Percentiles rank a stretch among this genome's conserved stretches.
These are phyloP conservation scores for Samsoniella hepiali DNA, from an alignment of 2,329 filamentous ascomycete genomes.

Conservation along the genomic window DNA sequence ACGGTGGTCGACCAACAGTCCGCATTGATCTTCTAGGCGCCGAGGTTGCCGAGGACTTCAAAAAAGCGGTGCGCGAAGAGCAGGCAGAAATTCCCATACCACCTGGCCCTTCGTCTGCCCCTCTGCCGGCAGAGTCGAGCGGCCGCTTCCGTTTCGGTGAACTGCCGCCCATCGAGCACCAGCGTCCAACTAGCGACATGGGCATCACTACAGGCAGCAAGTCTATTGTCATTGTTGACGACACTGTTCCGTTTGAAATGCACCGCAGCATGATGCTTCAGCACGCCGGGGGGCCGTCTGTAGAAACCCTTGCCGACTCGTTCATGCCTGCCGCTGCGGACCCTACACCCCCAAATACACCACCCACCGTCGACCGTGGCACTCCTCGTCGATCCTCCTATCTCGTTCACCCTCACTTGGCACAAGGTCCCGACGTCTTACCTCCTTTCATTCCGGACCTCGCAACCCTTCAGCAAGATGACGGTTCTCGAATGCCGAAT, in stretches of 20 bases:
- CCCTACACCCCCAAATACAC: constrained; percentile 60
- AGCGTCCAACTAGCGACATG: constrained; percentile 49
- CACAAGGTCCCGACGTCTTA: constrained; percentile 38
- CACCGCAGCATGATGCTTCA: constrained; percentile 51
- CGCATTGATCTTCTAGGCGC: constrained; percentile 83
- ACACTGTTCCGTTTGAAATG: constrained; percentile 51
- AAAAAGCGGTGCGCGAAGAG: constrained; percentile 68
- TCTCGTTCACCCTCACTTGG: constrained; percentile 48
- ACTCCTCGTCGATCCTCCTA: constrained; percentile 55
- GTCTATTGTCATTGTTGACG: constrained; percentile 84
- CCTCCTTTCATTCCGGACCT: constrained; percentile 49
- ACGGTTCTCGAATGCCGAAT: constrained; percentile 30
- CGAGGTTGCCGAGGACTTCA: constrained; percentile 74
- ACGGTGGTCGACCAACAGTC: constrained; percentile 49
- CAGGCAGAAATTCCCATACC: constrained; percentile 23
- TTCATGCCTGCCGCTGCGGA: constrained; percentile 49
- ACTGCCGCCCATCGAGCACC: constrained; percentile 30
- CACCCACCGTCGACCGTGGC: constrained; percentile 43
- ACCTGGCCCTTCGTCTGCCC: constrained; percentile 27
- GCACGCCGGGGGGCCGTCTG: constrained; percentile 42
- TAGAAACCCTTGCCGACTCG: constrained; percentile 52
- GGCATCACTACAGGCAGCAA: constrained; percentile 77
- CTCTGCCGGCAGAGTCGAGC: constrained; percentile 40
- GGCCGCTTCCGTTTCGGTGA: constrained; percentile 39
- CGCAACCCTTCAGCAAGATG: constrained; percentile 35